phyloP scores from a whole-genome alignment of 1,284 basidiomycete species.

The Sanguinoderma infundibulare region DNA sequence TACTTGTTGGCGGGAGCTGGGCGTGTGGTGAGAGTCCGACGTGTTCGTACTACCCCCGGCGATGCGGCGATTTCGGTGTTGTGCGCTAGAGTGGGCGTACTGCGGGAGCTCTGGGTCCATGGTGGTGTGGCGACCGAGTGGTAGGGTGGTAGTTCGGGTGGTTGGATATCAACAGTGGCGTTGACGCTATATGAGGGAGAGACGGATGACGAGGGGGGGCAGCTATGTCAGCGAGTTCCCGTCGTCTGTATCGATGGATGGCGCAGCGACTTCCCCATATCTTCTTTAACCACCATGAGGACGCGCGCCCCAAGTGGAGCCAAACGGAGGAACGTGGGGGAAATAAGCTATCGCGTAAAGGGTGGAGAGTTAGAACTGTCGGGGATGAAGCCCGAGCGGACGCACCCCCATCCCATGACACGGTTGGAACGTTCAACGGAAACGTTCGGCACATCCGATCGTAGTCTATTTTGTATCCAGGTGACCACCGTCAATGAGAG shows the following conservation, averaged over 20 bases:
- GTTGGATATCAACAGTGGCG: conserved; percentile 5
- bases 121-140: background rate
- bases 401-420: background rate
- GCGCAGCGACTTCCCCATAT: conserved; percentile 6
- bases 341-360: background rate
- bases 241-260: conserved; percentile 5
- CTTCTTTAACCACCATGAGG: conserved; percentile 20
- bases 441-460: background rate
- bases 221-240: background rate
- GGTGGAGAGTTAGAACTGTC: conserved; percentile 9
- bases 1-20: background rate
- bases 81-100: conserved; percentile 6
- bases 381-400: conserved; percentile 14
- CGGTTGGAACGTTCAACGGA: background rate
- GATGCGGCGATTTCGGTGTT: background rate
- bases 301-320: background rate
- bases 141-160: background rate
- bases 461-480: background rate
- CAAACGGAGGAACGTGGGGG: background rate
- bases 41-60: background rate
- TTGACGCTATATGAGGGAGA: conserved; percentile 9
- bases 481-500: background rate
- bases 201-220: background rate
- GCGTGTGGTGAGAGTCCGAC: background rate
- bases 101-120: conserved; percentile 19